phyloP scores from a whole-genome alignment of 2,329 filamentous ascomycete genomes.

The Xylaria digitata region DNA sequence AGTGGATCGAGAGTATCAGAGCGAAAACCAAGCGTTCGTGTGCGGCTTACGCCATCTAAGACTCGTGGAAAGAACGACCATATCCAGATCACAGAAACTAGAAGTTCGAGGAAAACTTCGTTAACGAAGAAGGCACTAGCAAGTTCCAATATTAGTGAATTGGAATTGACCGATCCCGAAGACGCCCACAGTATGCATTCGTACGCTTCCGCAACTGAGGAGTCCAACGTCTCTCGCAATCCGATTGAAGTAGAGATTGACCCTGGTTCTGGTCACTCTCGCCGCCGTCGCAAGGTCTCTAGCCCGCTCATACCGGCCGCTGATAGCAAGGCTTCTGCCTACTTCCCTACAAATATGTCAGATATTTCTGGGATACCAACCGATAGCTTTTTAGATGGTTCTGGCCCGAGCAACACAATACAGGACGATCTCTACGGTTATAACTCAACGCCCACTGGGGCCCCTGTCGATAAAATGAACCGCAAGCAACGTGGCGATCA shows the following conservation, averaged over 20 bases:
- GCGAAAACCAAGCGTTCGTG: conserved; percentile 82
- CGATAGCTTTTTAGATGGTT: conserved; percentile 71
- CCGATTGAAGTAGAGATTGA: conserved; percentile 93
- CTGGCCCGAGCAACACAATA: conserved; percentile 50
- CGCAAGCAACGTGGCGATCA: conserved; percentile 60
- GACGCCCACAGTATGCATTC: conserved; percentile 77
- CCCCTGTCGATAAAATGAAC: conserved; percentile 57
- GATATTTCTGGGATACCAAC: conserved; percentile 84
- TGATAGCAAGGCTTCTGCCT: conserved; percentile 68
- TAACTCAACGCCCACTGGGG: conserved; percentile 55
- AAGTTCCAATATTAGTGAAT: conserved; percentile 67
- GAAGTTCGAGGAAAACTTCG: conserved; percentile 76
- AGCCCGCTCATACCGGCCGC: conserved; percentile 72
- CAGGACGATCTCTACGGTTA: conserved; percentile 40
- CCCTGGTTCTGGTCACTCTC: conserved; percentile 60
- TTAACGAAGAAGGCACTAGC: conserved; percentile 54
- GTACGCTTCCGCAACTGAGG: conserved; percentile 81
- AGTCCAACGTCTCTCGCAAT: conserved; percentile 79
- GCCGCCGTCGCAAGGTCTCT: conserved; percentile 68
- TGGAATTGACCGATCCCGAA: conserved; percentile 61
- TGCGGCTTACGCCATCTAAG: conserved; percentile 83
- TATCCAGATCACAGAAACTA: conserved; percentile 87
- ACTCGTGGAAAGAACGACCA: conserved; percentile 74
- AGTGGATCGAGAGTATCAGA: conserved; percentile 65
- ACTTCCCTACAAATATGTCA: conserved; percentile 75